Percentiles rank a stretch among this genome's conserved stretches.
Evolutionary conservation across 805 yeast species (phyloP).

Genomic region (Candida khao-thaluensis): DNA sequence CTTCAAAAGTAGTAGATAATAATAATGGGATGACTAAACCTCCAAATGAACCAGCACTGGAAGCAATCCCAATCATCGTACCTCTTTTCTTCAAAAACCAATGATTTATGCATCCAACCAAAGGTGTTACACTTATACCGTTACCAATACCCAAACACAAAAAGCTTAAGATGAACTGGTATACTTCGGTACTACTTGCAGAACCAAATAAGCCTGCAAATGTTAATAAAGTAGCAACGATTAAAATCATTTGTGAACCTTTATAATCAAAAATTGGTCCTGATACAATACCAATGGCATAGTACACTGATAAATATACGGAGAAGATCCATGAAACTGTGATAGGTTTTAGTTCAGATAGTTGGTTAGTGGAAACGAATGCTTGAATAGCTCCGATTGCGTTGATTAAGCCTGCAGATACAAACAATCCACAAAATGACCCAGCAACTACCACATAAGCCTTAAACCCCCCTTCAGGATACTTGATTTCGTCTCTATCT

Average conservation of each 20-base stretch:
- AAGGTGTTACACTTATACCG: constrained; percentile 58
- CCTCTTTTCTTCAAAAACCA: constrained; percentile 65
- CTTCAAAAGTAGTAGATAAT: constrained; percentile 43
- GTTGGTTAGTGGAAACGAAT: constrained; percentile 54
- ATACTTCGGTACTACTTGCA: constrained; percentile 52
- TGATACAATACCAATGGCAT: constrained; percentile 47
- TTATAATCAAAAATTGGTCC: constrained; percentile 65
- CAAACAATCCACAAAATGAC: constrained; percentile 53
- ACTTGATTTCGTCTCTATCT: constrained; percentile 9
- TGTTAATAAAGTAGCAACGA: constrained; percentile 41
- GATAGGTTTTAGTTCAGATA: constrained; percentile 44
- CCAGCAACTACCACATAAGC: constrained; percentile 61
- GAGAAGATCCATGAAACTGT: constrained; percentile 66
- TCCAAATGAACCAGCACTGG: constrained; percentile 67
- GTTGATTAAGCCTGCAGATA: constrained; percentile 56
- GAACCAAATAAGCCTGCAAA: constrained; percentile 54
- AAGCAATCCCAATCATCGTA: constrained; percentile 54
- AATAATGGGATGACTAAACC: constrained; percentile 60
- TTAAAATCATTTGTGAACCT: constrained; percentile 50
- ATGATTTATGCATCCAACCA: constrained; percentile 60
- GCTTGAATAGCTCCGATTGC: constrained; percentile 63
- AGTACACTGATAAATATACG: constrained; percentile 48
- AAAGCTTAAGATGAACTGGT: constrained; percentile 64
- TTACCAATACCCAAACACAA: constrained; percentile 57
- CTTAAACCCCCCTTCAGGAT: constrained; percentile 60